Percentiles rank a stretch among this genome's conserved stretches.
phyloP scores from a whole-genome alignment of 148 eudicot species.

The Rhododendron vialii region DNA sequence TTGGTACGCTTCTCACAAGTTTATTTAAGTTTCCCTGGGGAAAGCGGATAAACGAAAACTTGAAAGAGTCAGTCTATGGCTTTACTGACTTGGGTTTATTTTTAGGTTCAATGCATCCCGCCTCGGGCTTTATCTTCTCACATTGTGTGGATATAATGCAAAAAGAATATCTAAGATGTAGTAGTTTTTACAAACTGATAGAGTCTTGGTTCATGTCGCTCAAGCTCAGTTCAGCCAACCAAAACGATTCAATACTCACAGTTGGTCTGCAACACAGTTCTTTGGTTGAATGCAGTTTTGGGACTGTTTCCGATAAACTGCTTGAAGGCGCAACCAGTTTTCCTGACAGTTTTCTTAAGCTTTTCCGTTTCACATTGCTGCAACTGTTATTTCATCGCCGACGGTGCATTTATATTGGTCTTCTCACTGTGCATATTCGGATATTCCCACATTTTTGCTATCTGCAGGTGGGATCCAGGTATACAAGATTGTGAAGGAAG shows the following conservation, averaged over 20 bases:
- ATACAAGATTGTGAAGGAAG: constrained; percentile 31
- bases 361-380: not conserved
- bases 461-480: constrained; percentile 34
- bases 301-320: not conserved
- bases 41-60: not conserved
- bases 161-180: not conserved
- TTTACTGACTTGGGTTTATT: not conserved
- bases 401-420: not conserved
- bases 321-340: not conserved
- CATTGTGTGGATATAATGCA: not conserved
- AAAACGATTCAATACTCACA: not conserved
- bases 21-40: not conserved
- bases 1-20: not conserved
- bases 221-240: not conserved
- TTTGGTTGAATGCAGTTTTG: not conserved
- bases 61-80: not conserved
- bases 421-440: not conserved
- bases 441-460: not conserved
- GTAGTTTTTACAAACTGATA: too few species aligned
- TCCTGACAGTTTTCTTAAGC: not conserved
- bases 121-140: not conserved
- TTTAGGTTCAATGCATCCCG: not conserved
- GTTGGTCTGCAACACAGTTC: not conserved
- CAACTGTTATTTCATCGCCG: not conserved
- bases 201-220: too few species aligned